Percentiles rank a stretch among this genome's conserved stretches.
phyloP scores from a whole-genome alignment of 495 filamentous ascomycete species.

The Penicillium argentinense region DNA sequence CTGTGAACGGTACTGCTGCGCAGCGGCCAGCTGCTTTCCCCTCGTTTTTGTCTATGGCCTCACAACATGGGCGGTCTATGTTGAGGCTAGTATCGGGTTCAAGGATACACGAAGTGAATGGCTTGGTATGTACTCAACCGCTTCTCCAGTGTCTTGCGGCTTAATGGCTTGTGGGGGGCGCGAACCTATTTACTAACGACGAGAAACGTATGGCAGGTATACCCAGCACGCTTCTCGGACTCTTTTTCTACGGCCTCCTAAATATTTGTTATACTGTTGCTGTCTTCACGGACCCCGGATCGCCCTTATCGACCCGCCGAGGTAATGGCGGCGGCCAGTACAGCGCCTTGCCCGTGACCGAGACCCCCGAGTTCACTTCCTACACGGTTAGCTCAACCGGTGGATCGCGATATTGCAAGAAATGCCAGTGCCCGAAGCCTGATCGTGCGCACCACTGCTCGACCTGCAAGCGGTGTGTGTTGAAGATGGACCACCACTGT shows the following conservation, averaged over 20 bases:
- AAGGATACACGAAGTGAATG: constrained; percentile 54
- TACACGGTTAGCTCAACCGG: constrained; percentile 90
- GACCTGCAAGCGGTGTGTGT: constrained; percentile 84
- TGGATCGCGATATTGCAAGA: constrained; percentile 88
- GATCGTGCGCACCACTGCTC: constrained; percentile 97
- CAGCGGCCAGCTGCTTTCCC: constrained; percentile 78
- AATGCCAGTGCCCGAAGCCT: constrained; percentile 89
- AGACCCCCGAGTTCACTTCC: constrained; percentile 62
- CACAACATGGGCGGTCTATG: constrained; percentile 88
- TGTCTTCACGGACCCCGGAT: constrained; percentile 88
- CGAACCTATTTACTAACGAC: background rate
- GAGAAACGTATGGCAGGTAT: constrained; percentile 25
- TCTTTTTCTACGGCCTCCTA: constrained; percentile 72
- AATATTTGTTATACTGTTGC: constrained; percentile 88
- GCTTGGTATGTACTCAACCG: constrained; percentile 58
- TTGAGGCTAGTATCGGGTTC: constrained; percentile 74
- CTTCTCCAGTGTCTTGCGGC: too few relatives aligned
- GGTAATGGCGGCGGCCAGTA: constrained; percentile 50
- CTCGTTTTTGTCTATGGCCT: constrained; percentile 84
- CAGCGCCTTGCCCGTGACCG: constrained; percentile 62
- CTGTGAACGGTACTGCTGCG: constrained; percentile 83
- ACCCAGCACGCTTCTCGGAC: constrained; percentile 55
- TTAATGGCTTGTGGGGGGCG: background rate
- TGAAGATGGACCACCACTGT: constrained; percentile 99
- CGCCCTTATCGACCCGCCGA: constrained; percentile 49